Evolutionary conservation across 2,329 filamentous ascomycete species (phyloP), one percentile per base, ranked within the genome.

Genomic region (Aspergillus quadrilineatus): DNA sequence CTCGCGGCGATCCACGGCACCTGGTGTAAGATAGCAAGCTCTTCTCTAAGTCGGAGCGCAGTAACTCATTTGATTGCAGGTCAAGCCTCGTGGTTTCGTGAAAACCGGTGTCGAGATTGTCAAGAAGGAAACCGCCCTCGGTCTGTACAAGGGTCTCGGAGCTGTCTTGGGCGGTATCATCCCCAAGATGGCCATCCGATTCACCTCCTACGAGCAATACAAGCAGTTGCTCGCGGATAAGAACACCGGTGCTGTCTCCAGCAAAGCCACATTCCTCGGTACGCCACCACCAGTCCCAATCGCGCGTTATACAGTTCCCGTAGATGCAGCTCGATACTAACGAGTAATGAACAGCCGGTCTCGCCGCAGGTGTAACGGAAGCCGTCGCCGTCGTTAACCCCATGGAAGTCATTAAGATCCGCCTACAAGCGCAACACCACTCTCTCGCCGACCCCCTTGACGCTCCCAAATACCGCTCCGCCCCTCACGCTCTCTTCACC

Each of bases 401-500:
- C 5, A 99, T 99, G 94, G 94, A 99, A 80, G 94, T 99, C 60
- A 86, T 99, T 77, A 99, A 99, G 84, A 99, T 99, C 73, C 89
- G 94, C 48, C 85, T 99, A 65, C 94, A 99, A 82, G 93, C 93
- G 4, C 94, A 99, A 79, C 90, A 97, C 79, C 94, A 99, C 85
- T 91, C 86, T 73, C 94, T 99, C 88, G 92, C 94, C 48, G 94
- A 99, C 73, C 94, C 94, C 5, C 87, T 97, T 65, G 94, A 97
- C 73, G 76, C 97, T 7, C 94, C 94, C 63, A 97, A 97, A 79
- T 97, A 97, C 81, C 90, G 93, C 73, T 97, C 96, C 76, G 93
- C 93, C 28, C 92, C 92, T 1, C 86, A 89, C 67, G 85, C 85
- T 9, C 78, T 85, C 15, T 96, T 95, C 79, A 97, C 92, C 4